Base-by-base conservation (phyloP, 1,284 basidiomycete species). In the Phaffia rhodozyma region DNA sequence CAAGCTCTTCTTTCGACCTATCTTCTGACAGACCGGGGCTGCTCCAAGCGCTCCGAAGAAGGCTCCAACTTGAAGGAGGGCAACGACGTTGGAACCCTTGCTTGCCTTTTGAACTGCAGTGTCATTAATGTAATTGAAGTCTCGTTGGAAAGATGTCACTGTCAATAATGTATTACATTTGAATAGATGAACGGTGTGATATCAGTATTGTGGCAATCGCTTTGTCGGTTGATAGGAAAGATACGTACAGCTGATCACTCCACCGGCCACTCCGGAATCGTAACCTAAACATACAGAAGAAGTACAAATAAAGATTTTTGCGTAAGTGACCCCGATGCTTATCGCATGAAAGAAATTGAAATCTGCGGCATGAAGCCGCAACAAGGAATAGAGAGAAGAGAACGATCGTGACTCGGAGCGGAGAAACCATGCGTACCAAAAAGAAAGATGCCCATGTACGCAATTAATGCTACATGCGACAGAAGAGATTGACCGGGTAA, bases 1-100 rank as follows among this genome's bases (percentile, higher is more conserved):
- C 16, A 87, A 76, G 0, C 84, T 81, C 70, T 73, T 78, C 67
- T 77, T 78, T 59, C 74, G 66, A 43, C 74, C 75, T n/a, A 72
- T 54, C 13, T 66, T 59, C 60, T 73, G 69, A 60, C 70, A 69
- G 55, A 74, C 60, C 0, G 71, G 72, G 0, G 83, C 82, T 67
- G 81, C 83, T 25, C 79, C 77, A 6, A 89, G 71, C 18, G 87
- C 84, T 56, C 88, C 87, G 70, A 89, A 89, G 79, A 89, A 89
- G 16, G 74, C 73, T 34, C 68, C 67, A n/a, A 60, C 61, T 32
- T 61, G 59, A 1, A 65, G 49, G 7, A 65, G 50, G 1, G 63
- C 58, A 3, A 65, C 63, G 16, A 65, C 63, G 51, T 65, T 65
- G 3, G 63, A 65, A 6, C 38, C 50, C 55, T 57, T 57, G 55